phyloP scores from a whole-genome alignment of 805 yeast species.

The Metschnikowia proteae region DNA sequence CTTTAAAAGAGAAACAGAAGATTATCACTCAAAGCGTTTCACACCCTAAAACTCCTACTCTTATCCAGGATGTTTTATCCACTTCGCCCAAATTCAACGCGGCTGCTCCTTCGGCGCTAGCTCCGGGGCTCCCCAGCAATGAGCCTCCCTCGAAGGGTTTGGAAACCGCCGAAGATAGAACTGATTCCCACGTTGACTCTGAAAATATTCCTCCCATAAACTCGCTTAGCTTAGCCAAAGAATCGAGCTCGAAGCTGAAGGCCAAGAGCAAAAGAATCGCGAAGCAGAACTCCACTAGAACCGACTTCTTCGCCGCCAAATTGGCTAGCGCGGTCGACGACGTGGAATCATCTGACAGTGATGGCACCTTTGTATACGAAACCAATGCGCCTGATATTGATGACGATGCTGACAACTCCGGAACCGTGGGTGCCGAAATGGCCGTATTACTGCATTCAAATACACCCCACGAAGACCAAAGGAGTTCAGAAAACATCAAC shows the following conservation, averaged over 20 bases:
- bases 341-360: slow-evolving; percentile 80
- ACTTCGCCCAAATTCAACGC: slow-evolving; percentile 28
- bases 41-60: slow-evolving; percentile 29
- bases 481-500: slow-evolving; percentile 11
- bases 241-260: slow-evolving; percentile 6
- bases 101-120: neutral
- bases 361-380: slow-evolving; percentile 96
- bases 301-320: slow-evolving; percentile 92
- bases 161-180: slow-evolving; percentile 4
- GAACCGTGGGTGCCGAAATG: slow-evolving; percentile 1
- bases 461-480: slow-evolving; percentile 6
- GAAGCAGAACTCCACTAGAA: slow-evolving; percentile 64
- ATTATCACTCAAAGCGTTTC: slow-evolving; percentile 26
- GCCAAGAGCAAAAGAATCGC: slow-evolving; percentile 27
- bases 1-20: slow-evolving; percentile 41
- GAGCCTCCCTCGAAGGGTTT: slow-evolving; percentile 1
- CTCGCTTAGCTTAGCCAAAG: slow-evolving; percentile 4
- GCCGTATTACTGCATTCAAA: slow-evolving; percentile 1
- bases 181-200: neutral
- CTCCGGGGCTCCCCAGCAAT: neutral
- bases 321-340: slow-evolving; percentile 93
- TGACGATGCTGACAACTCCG: slow-evolving; percentile 6
- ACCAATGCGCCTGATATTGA: slow-evolving; percentile 30
- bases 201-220: neutral
- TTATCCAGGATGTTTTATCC: slow-evolving; percentile 35